Conservation (phyloP, 148 eudicot genomes). For the Drosera capensis region DNA sequence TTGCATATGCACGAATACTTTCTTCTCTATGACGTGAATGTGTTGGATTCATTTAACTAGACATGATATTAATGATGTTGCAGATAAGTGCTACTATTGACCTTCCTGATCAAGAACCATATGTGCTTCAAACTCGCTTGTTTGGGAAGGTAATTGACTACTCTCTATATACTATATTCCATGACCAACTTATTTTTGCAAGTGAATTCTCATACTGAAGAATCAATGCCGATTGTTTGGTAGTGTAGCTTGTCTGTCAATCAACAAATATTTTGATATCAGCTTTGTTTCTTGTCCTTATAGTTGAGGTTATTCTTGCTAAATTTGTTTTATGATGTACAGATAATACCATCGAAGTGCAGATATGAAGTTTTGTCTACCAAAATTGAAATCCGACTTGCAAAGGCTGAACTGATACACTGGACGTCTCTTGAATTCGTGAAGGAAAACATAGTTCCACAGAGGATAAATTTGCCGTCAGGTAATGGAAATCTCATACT, state of each 20-base stretch:
- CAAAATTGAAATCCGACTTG: constrained; percentile 81
- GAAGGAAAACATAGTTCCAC: constrained; percentile 25
- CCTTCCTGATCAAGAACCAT: constrained; percentile 70
- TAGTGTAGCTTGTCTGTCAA: too few relatives aligned
- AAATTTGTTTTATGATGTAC: constrained; percentile 9
- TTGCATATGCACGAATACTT: neutral
- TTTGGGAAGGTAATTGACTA: constrained; percentile 57
- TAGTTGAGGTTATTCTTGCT: neutral
- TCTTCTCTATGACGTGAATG: too few relatives aligned
- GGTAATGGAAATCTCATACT: constrained; percentile 15
- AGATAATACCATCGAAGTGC: constrained; percentile 74
- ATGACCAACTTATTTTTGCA: too few relatives aligned
- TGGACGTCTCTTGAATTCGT: constrained; percentile 77
- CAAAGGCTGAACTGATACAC: constrained; percentile 63
- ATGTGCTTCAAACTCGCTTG: constrained; percentile 62
- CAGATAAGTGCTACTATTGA: constrained; percentile 84
- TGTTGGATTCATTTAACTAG: too few relatives aligned
- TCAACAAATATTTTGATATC: too few relatives aligned
- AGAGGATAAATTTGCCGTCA: constrained; percentile 29
- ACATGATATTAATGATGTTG: constrained; percentile 11
- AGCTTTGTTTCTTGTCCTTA: too few relatives aligned
- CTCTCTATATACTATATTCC: neutral
- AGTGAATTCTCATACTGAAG: too few relatives aligned
- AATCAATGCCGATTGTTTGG: too few relatives aligned
- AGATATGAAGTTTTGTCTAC: constrained; percentile 61